Evolutionary conservation across 1,284 basidiomycete genomes (phyloP).

Genomic region (Ceratobasidium sp.): DNA sequence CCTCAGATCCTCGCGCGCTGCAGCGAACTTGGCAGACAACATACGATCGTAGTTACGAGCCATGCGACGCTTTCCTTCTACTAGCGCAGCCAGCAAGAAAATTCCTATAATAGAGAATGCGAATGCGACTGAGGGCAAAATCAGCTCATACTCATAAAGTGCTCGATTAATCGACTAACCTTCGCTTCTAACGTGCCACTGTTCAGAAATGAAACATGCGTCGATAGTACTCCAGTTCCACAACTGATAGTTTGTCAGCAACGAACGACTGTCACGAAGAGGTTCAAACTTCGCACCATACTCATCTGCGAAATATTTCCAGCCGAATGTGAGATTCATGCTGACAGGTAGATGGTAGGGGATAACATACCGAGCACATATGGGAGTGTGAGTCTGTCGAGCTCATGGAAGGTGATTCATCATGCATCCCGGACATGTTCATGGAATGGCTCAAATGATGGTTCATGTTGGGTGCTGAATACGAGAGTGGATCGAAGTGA

Average conservation of each 20-base stretch:
- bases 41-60: conserved; percentile 35
- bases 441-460: background rate
- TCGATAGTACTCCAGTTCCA: conserved; percentile 43
- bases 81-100: conserved; percentile 14
- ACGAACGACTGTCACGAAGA: background rate
- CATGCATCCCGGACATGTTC: conserved; percentile 1
- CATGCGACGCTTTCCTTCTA: conserved; percentile 21
- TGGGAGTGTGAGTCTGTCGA: background rate
- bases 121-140: conserved; percentile 39
- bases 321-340: background rate
- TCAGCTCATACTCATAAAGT: background rate
- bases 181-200: conserved; percentile 38
- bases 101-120: conserved; percentile 42
- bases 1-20: background rate
- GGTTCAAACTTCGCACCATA: conserved; percentile 9
- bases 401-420: background rate
- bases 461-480: background rate
- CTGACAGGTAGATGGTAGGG: background rate
- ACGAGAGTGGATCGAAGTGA: background rate
- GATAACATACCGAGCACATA: conserved; percentile 21
- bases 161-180: background rate
- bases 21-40: background rate
- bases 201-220: conserved; percentile 34
- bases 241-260: background rate
- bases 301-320: conserved; percentile 22